A percentile compares a stretch with the other conserved stretches of the same genome.
Conservation (phyloP, 2,329 filamentous ascomycete species). For the Huntiella omanensis region DNA sequence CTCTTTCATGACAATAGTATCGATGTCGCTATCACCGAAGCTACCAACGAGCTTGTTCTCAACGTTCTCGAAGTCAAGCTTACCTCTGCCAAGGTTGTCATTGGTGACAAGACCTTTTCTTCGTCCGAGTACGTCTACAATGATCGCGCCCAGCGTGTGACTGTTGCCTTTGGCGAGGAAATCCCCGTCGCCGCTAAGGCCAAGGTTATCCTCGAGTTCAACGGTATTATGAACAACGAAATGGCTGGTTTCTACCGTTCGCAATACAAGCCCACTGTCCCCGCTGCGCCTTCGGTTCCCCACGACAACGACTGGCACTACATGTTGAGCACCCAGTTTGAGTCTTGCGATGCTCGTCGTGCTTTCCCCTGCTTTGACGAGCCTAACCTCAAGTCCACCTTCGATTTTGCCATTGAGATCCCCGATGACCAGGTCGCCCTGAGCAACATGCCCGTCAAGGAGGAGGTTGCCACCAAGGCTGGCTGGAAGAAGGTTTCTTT, state of each 20-base stretch:
- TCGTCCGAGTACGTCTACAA: conserved; percentile 60
- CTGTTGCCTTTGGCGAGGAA: conserved; percentile 55
- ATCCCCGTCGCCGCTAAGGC: conserved; percentile 50
- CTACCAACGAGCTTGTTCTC: conserved; percentile 59
- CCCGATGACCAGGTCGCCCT: conserved; percentile 75
- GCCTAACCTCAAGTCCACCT: conserved; percentile 89
- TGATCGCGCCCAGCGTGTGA: conserved; percentile 65
- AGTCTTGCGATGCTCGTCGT: conserved; percentile 82
- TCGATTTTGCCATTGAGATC: conserved; percentile 83
- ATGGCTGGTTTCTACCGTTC: conserved; percentile 91
- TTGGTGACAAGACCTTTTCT: conserved; percentile 15
- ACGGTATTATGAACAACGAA: conserved; percentile 68
- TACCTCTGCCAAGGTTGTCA: conserved; percentile 39
- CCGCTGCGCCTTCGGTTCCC: conserved; percentile 59
- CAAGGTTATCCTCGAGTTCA: conserved; percentile 50
- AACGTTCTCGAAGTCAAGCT: conserved; percentile 77
- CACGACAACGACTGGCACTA: conserved; percentile 47
- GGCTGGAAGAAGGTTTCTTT: conserved; percentile 62
- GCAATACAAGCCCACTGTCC: conserved; percentile 68
- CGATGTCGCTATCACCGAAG: conserved; percentile 49
- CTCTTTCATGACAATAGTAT: conserved; percentile 32
- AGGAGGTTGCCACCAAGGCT: conserved; percentile 35
- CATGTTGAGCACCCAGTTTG: conserved; percentile 94
- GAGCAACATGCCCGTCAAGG: conserved; percentile 89
- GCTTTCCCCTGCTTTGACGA: conserved; percentile 98